Conservation (phyloP, 257 asterid species). For the Solanum lycopersicoides region DNA sequence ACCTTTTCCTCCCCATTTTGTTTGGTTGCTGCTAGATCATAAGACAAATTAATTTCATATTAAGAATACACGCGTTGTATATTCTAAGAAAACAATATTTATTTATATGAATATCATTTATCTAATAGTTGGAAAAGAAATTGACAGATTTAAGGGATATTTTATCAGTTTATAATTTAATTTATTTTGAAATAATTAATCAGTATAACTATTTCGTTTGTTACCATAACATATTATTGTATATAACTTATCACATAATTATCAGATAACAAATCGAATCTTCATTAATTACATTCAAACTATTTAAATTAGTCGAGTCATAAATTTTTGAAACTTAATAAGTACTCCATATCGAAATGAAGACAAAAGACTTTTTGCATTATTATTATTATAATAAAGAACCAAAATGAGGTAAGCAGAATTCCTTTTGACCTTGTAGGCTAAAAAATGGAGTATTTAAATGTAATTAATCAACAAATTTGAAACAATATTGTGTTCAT, state of each 20-base stretch:
- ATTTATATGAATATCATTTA: no score
- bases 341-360: background rate
- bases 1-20: background rate
- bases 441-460: background rate
- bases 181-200: background rate
- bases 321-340: background rate
- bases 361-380: background rate
- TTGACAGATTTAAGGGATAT: no score
- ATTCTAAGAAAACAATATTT: no score
- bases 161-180: background rate
- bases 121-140: background rate
- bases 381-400: background rate
- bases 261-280: fast-evolving
- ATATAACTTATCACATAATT: no score
- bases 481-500: background rate
- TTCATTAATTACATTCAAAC: background rate
- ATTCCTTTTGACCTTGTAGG: background rate
- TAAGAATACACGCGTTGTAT: no score
- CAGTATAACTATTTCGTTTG: no score
- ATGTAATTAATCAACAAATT: background rate
- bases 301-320: background rate
- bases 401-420: background rate
- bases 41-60: background rate
- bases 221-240: no score
- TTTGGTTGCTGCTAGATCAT: background rate